A percentile compares a stretch with the other conserved stretches of the same genome.
phyloP scores from a whole-genome alignment of 1,139 yeast genomes.

The Kurtzmaniella quercitrusa region DNA sequence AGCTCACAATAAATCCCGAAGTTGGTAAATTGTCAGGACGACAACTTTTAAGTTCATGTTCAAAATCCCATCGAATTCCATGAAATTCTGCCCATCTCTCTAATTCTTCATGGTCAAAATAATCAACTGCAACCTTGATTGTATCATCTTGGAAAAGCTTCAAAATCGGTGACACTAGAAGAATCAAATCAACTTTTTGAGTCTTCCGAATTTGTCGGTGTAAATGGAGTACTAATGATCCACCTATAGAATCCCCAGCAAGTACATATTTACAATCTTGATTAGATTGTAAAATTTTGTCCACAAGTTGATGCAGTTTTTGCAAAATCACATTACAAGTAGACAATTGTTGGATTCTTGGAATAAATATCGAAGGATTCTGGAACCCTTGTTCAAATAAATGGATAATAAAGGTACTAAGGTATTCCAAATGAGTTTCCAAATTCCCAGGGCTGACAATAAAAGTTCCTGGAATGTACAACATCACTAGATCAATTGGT shows the following conservation, averaged over 20 bases:
- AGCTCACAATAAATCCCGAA: conserved; percentile 11
- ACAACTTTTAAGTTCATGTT: conserved; percentile 1
- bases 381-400: conserved; percentile 14
- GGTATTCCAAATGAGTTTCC: conserved; percentile 13
- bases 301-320: conserved; percentile 5
- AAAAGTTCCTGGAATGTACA: conserved; percentile 12
- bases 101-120: conserved; percentile 3
- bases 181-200: not conserved
- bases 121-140: conserved; percentile 2
- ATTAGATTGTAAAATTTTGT: conserved; percentile 4
- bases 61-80: not conserved
- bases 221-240: conserved; percentile 7
- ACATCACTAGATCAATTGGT: conserved; percentile 10
- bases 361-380: conserved; percentile 13
- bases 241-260: conserved; percentile 14
- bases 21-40: conserved; percentile 4
- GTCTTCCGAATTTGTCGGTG: not conserved
- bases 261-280: conserved; percentile 7
- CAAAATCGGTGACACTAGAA: conserved; percentile 10
- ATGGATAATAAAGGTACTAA: conserved; percentile 11
- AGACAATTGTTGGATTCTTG: conserved; percentile 6
- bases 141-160: conserved; percentile 3
- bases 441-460: conserved; percentile 11
- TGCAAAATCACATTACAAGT: conserved; percentile 2
- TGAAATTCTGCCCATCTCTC: conserved; percentile 2